Percentiles rank a stretch among this genome's conserved stretches.
Conservation (phyloP, 2,329 filamentous ascomycete genomes). For the Penicillium sp. region DNA sequence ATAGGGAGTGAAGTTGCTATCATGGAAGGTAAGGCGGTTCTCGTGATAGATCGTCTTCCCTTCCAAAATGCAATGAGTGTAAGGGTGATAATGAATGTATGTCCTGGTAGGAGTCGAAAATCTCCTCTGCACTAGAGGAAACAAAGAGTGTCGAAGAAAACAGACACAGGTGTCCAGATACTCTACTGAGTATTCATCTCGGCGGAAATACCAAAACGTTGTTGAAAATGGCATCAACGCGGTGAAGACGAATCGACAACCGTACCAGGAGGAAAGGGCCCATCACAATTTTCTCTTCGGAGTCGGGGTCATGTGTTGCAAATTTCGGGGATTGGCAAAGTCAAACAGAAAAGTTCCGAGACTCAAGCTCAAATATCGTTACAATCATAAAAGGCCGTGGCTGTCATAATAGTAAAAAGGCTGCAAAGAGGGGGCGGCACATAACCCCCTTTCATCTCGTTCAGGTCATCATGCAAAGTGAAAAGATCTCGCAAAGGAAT, state of each 20-base stretch:
- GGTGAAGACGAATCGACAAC: not conserved
- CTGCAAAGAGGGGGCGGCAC: slow-evolving; percentile 15
- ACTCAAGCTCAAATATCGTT: slow-evolving; percentile 27
- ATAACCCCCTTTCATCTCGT: slow-evolving; percentile 22
- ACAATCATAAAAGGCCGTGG: slow-evolving; percentile 36
- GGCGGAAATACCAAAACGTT: not conserved
- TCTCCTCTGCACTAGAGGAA: not conserved
- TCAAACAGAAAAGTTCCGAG: slow-evolving; percentile 4
- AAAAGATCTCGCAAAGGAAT: slow-evolving; percentile 21
- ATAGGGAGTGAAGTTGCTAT: slow-evolving; percentile 11
- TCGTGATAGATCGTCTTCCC: not conserved
- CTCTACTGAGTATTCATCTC: not conserved
- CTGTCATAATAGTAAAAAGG: slow-evolving; percentile 29
- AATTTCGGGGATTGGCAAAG: slow-evolving; percentile 10
- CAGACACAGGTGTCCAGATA: not conserved
- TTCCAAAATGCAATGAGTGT: slow-evolving; percentile 3
- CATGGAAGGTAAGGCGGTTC: not conserved
- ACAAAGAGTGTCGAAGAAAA: not conserved
- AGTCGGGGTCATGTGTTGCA: slow-evolving; percentile 10
- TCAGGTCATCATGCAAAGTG: slow-evolving; percentile 30
- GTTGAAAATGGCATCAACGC: not conserved
- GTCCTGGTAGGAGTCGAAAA: slow-evolving; percentile 12
- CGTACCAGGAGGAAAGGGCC: slow-evolving; percentile 14
- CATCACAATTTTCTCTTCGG: slow-evolving; percentile 26
- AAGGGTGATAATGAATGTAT: slow-evolving; percentile 11